Conservation (phyloP, 805 yeast species). For the Teunomyces atbi region DNA sequence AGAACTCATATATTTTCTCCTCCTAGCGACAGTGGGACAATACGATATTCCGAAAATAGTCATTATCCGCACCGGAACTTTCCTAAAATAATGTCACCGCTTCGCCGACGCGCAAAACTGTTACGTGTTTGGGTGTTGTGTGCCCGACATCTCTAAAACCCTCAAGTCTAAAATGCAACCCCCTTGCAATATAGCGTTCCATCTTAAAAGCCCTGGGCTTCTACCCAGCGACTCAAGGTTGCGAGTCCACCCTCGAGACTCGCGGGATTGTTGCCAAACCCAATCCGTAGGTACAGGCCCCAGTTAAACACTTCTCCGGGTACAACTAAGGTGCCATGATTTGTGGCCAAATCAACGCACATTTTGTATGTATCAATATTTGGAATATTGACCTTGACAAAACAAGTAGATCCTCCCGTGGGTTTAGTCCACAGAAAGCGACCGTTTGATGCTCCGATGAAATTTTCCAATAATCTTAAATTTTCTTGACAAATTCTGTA, state of each 20-base stretch:
- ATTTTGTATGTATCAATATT: conserved; percentile 30
- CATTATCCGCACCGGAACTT: background rate
- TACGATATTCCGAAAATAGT: background rate
- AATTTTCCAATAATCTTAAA: conserved; percentile 31
- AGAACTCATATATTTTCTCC: background rate
- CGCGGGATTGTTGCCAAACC: conserved; percentile 43
- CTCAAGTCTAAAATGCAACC: background rate
- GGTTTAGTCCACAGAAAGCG: conserved; percentile 43
- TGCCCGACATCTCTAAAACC: background rate
- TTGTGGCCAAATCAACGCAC: conserved; percentile 33
- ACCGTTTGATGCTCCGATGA: conserved; percentile 29
- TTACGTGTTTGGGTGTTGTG: background rate
- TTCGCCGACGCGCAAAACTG: background rate
- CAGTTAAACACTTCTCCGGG: conserved; percentile 49
- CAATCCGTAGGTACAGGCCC: conserved; percentile 46
- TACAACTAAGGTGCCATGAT: conserved; percentile 36
- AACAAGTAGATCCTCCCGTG: conserved; percentile 47
- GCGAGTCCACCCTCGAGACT: conserved; percentile 21
- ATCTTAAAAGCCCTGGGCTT: background rate
- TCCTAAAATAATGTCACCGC: background rate
- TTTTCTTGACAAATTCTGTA: conserved; percentile 38
- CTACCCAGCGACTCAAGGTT: background rate
- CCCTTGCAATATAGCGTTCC: background rate
- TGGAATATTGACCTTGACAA: conserved; percentile 32
- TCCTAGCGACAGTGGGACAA: background rate